These are phyloP conservation scores for Fusarium agapanthi DNA, from an alignment of 2,329 filamentous ascomycete species.

Conservation along the genomic window DNA sequence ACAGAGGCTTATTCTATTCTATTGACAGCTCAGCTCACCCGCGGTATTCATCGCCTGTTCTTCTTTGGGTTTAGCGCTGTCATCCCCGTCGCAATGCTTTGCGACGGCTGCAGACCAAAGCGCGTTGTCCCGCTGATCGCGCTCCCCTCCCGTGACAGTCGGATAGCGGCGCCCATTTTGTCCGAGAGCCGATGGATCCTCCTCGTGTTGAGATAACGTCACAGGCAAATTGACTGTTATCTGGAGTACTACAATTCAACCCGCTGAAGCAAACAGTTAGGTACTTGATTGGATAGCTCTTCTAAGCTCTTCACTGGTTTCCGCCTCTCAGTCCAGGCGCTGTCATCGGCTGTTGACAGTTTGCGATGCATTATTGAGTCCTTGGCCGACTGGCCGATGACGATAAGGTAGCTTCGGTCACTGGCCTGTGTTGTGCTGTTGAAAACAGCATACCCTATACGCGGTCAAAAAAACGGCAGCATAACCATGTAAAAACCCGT, in stretches of 20 bases:
- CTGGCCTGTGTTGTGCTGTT: not conserved
- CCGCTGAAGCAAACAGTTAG: accelerated
- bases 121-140: not conserved
- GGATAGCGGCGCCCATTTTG: not conserved
- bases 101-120: not conserved
- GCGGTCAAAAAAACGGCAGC: accelerated
- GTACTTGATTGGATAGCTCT: accelerated
- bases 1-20: not conserved
- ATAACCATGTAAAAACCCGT: not conserved
- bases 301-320: accelerated
- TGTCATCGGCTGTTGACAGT: not conserved
- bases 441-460: not conserved
- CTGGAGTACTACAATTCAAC: not conserved
- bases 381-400: not conserved
- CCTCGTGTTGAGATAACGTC: not conserved
- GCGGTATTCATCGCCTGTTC: not conserved
- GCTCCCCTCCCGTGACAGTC: not conserved
- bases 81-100: conserved; percentile 1
- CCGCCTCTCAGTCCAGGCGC: too few species aligned
- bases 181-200: not conserved
- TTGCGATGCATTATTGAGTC: not conserved
- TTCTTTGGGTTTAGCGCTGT: not conserved
- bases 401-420: too few species aligned
- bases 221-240: not conserved
- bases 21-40: not conserved